Percentiles rank a stretch among this genome's conserved stretches.
Conservation (phyloP, 2,329 filamentous ascomycete species). For the Diaporthe helianthi region DNA sequence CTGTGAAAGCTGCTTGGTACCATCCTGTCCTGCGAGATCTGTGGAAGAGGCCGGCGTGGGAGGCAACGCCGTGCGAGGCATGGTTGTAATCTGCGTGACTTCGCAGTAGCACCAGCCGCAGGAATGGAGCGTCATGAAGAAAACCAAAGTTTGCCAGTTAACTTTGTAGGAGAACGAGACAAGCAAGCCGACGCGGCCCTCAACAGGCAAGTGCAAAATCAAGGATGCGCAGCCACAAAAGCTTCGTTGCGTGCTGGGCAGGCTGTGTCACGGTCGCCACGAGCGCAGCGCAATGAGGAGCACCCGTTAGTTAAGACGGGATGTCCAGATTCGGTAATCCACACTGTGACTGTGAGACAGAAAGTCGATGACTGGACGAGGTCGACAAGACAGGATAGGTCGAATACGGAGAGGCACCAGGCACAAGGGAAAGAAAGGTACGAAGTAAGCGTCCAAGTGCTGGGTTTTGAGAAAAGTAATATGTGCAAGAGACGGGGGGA, state of each 20-base stretch:
- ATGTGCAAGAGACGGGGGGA: background rate
- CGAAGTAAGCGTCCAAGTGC: background rate
- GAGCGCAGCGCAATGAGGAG: background rate
- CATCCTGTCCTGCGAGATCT: slow-evolving; percentile 78
- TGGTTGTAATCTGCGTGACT: slow-evolving; percentile 45
- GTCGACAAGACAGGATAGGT: background rate
- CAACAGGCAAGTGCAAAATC: slow-evolving; percentile 3
- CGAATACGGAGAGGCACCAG: background rate
- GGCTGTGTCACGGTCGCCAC: slow-evolving; percentile 24
- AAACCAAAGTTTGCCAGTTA: background rate
- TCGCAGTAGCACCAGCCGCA: background rate
- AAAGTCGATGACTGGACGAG: background rate
- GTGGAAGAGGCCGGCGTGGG: slow-evolving; percentile 82
- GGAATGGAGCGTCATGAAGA: background rate
- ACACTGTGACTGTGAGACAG: slow-evolving; percentile 6
- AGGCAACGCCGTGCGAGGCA: slow-evolving; percentile 72
- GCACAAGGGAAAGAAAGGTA: background rate
- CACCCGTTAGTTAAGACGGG: background rate
- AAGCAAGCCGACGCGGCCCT: background rate
- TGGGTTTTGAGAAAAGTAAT: background rate
- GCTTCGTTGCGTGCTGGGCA: slow-evolving; percentile 1
- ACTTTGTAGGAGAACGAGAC: background rate
- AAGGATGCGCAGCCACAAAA: slow-evolving; percentile 9
- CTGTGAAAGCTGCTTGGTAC: slow-evolving; percentile 63
- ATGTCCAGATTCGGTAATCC: slow-evolving; percentile 2